Evolutionary conservation across 352 stramenopile species (phyloP).

Genomic region (Phytophthora sp.): DNA sequence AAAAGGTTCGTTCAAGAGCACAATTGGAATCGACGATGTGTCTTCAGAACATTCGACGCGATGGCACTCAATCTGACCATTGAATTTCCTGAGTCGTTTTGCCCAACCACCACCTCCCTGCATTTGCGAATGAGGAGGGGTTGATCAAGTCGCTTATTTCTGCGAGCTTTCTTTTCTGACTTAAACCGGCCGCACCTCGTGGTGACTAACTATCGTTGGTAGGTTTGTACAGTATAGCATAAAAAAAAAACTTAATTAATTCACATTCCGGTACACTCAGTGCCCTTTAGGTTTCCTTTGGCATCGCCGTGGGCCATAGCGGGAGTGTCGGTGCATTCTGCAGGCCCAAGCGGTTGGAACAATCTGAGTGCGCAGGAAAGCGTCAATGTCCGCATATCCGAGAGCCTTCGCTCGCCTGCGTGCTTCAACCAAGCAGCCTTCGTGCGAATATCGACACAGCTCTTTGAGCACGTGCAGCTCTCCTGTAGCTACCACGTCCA

Average conservation of each 20-base stretch:
- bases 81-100: slow-evolving; percentile 22
- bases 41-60: slow-evolving; percentile 17
- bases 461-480: slow-evolving; percentile 29
- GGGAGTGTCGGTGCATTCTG: slow-evolving; percentile 28
- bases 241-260: too few relatives aligned
- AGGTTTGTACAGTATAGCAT: too few relatives aligned
- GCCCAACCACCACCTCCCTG: slow-evolving; percentile 17
- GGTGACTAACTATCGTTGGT: too few relatives aligned
- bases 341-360: slow-evolving; percentile 28
- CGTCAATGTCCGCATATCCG: slow-evolving; percentile 21
- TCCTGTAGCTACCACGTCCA: slow-evolving; percentile 36
- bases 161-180: slow-evolving; percentile 33
- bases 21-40: slow-evolving; percentile 17
- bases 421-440: slow-evolving; percentile 40
- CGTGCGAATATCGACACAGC: slow-evolving; percentile 34
- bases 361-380: slow-evolving; percentile 30
- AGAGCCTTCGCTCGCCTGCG: slow-evolving; percentile 28
- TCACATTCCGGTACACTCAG: too few relatives aligned
- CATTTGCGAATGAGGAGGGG: slow-evolving; percentile 27
- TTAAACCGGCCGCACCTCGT: too few relatives aligned
- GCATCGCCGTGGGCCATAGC: slow-evolving; percentile 25
- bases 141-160: slow-evolving; percentile 23
- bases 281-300: slow-evolving; percentile 26
- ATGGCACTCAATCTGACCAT: too few relatives aligned
- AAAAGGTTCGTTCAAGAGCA: too few relatives aligned